Base-by-base conservation (phyloP, 2,329 filamentous ascomycete genomes). In the Microdochium bolleyi region DNA sequence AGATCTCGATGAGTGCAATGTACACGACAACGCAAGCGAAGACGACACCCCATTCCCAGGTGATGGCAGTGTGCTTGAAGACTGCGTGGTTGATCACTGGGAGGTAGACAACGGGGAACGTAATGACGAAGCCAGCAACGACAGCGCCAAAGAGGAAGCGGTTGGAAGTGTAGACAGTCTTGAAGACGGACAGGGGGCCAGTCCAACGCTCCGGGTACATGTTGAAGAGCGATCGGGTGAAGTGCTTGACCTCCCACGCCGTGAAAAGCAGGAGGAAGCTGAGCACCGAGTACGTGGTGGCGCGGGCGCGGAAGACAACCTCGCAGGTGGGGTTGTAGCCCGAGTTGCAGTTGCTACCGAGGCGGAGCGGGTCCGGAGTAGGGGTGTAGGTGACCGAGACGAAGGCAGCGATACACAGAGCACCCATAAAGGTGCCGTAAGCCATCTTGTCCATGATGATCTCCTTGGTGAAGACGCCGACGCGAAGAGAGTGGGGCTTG, bases 191-290 rank as follows among this genome's bases (percentile, higher is more conserved):
- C 41, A 75, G 65, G 1, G 73, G 70, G 0, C 78, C 79, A 3
- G 60, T 59, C 69, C 73, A 79, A 32, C 72, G 65, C 56, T 76
- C 71, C 1, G 75, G 74, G 55, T 83, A 74, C 80, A 88, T 85
- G 60, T 77, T 75, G 69, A 89, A 89, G 59, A 89, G 76, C 21
- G 81, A 85, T 48, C 83, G 79, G 16, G 80, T 80, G 67, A 87
- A 84, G 59, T 88, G 82, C 64, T 88, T 84, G 62, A 87, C 83
- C 67, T 89, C 84, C 85, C 85, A 89, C 0, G 86, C 83, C 0
- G 85, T 83, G 53, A 88, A 77, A 7, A 89, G 72, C 5, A 87
- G 74, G 49, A 84, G 73, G 71, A 86, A 88, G 44, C 83, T 87
- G 44, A 89, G 66, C 7, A 82, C 85, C 0, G 85, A 82, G 62